Conservation (phyloP, 306 rosid genomes). For the Potentilla sterilis region DNA sequence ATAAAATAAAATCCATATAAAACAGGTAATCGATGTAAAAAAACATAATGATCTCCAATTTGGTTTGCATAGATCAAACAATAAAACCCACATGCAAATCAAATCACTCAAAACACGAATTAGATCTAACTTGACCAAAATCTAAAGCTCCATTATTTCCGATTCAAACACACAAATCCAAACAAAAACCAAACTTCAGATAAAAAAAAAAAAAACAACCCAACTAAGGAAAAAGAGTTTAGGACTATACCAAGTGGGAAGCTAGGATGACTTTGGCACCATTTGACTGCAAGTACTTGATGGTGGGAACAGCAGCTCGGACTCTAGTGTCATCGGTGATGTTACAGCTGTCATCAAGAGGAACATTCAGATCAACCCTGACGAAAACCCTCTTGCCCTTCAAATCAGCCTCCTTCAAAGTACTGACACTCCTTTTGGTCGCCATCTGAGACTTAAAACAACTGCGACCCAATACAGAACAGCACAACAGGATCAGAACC, state of each 20-base stretch:
- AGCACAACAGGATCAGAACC: slow-evolving; percentile 15
- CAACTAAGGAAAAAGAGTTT: background rate
- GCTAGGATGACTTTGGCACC: slow-evolving; percentile 83
- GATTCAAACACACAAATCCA: slow-evolving; percentile 1
- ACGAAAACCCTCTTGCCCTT: slow-evolving; percentile 88
- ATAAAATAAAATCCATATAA: background rate
- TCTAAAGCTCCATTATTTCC: background rate
- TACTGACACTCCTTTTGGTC: slow-evolving; percentile 81
- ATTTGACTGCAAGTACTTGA: slow-evolving; percentile 58
- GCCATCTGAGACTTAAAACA: slow-evolving; percentile 45
- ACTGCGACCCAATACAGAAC: slow-evolving; percentile 17
- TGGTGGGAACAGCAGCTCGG: slow-evolving; percentile 92
- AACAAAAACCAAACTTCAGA: background rate
- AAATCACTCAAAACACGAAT: slow-evolving; percentile 1
- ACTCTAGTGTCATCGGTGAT: slow-evolving; percentile 93
- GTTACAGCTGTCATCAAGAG: slow-evolving; percentile 70
- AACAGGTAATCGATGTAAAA: background rate
- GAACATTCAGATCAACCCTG: slow-evolving; percentile 93
- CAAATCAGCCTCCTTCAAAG: slow-evolving; percentile 82
- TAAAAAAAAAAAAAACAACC: background rate
- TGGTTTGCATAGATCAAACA: background rate
- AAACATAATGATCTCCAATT: background rate
- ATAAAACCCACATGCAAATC: slow-evolving; percentile 13
- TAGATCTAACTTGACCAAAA: slow-evolving; percentile 11
- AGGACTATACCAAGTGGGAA: slow-evolving; percentile 63